phyloP scores from a whole-genome alignment of 768 basidiomycete species.

The Lactifluus piperatus region DNA sequence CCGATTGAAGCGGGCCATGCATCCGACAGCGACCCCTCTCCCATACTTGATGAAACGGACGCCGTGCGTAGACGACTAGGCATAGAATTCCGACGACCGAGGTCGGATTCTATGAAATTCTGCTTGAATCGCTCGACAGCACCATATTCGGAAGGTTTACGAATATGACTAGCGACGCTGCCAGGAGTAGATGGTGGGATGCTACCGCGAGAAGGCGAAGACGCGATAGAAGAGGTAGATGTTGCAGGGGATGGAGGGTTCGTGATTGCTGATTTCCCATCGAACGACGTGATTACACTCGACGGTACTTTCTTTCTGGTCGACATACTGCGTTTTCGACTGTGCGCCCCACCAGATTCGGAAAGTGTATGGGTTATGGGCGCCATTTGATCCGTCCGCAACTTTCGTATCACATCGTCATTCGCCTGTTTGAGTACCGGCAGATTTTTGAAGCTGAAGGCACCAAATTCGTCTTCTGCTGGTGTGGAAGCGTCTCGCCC shows the following conservation, averaged over 20 bases:
- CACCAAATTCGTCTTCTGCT: slow-evolving; percentile 86
- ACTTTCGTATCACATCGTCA: slow-evolving; percentile 94
- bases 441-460: slow-evolving; percentile 97
- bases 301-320: slow-evolving; percentile 72
- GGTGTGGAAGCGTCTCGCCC: slow-evolving; percentile 38
- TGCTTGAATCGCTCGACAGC: slow-evolving; percentile 85
- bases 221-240: slow-evolving; percentile 84
- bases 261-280: slow-evolving; percentile 48
- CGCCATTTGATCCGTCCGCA: slow-evolving; percentile 83
- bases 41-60: slow-evolving; percentile 68
- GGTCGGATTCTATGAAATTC: slow-evolving; percentile 66
- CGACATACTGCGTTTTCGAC: slow-evolving; percentile 72
- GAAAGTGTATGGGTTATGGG: slow-evolving; percentile 68
- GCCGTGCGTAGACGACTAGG: slow-evolving; percentile 83
- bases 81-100: slow-evolving; percentile 65
- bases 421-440: slow-evolving; percentile 96
- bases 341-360: slow-evolving; percentile 49
- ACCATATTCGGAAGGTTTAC: slow-evolving; percentile 86
- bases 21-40: slow-evolving; percentile 72
- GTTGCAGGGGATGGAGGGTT: slow-evolving; percentile 89
- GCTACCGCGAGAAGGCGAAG: slow-evolving; percentile 76
- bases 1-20: slow-evolving; percentile 55
- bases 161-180: slow-evolving; percentile 48
- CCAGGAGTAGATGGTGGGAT: slow-evolving; percentile 66
- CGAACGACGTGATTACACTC: slow-evolving; percentile 62